phyloP scores from a whole-genome alignment of 805 yeast genomes.

The Tetrapisispora namnaoensis region DNA sequence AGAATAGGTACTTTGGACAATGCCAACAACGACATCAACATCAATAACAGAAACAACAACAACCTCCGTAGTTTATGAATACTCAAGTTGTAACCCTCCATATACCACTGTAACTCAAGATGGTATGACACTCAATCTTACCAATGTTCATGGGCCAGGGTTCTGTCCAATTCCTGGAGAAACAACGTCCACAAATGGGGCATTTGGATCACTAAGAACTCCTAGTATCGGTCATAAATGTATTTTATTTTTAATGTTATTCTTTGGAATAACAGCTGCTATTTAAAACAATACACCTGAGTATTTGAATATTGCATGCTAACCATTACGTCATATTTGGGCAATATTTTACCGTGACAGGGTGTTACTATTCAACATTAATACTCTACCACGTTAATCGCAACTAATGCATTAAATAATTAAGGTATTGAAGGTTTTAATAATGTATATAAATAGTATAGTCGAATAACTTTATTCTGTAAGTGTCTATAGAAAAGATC shows the following conservation, averaged over 20 bases:
- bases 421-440: too few relatives aligned
- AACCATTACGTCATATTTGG: too few relatives aligned
- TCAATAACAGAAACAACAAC: background rate
- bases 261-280: background rate
- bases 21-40: background rate
- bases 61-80: background rate
- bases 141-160: background rate
- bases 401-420: too few relatives aligned
- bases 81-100: background rate
- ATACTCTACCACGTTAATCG: too few relatives aligned
- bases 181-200: background rate
- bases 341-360: too few relatives aligned
- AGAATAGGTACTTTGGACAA: too few relatives aligned
- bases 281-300: background rate
- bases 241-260: background rate
- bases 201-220: background rate
- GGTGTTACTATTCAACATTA: too few relatives aligned
- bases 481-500: too few relatives aligned
- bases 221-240: background rate
- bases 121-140: background rate
- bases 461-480: too few relatives aligned
- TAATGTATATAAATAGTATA: too few relatives aligned
- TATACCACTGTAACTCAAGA: background rate
- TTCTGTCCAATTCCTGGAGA: slow-evolving; percentile 1
- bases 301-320: background rate